phyloP scores from a whole-genome alignment of 1,139 yeast genomes.

The Nakaseomyces delphensis region DNA sequence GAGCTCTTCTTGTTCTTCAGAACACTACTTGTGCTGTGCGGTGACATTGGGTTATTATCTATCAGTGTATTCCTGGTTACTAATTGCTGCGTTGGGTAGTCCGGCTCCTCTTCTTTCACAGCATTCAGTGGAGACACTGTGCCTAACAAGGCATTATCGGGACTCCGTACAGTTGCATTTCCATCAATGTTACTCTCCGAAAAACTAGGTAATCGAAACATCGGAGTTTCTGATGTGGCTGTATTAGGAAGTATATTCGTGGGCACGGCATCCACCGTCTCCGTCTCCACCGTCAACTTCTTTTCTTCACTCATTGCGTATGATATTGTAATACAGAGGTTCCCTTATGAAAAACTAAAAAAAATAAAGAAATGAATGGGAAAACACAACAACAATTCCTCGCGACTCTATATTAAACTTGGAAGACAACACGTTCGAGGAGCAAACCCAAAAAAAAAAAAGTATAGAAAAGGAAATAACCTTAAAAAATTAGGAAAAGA shows the following conservation, averaged over 20 bases:
- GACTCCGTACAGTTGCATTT: background rate
- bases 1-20: constrained; percentile 26
- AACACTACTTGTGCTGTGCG: constrained; percentile 20
- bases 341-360: no score
- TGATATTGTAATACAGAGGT: no score
- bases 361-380: no score
- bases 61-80: constrained; percentile 12
- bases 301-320: constrained; percentile 29
- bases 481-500: no score
- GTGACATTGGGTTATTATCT: constrained; percentile 27
- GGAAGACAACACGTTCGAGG: no score
- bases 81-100: background rate
- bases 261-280: constrained; percentile 31
- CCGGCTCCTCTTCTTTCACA: background rate
- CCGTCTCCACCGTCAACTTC: constrained; percentile 32
- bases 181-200: background rate
- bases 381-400: no score
- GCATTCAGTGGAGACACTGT: constrained; percentile 4
- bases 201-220: background rate
- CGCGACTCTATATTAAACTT: no score
- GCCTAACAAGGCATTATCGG: background rate
- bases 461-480: no score
- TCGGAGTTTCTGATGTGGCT: background rate
- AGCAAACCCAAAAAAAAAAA: no score
- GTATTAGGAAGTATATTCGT: constrained; percentile 11